These are phyloP conservation scores for Aspergillus sclerotiicarbonarius DNA, from an alignment of 495 filamentous ascomycete genomes.

Conservation along the genomic window DNA sequence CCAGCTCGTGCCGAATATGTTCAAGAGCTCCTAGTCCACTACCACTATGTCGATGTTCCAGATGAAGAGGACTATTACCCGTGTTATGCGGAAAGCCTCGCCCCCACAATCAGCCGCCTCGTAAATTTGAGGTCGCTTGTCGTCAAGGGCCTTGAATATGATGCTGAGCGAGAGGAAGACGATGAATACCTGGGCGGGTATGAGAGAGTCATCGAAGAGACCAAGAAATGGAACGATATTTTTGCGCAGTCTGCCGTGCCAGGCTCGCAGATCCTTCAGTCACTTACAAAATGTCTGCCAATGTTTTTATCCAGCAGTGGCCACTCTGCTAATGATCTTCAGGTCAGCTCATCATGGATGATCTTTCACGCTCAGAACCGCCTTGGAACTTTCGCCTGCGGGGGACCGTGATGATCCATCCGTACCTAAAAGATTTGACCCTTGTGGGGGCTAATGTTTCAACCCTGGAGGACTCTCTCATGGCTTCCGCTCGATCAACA, in stretches of 20 bases:
- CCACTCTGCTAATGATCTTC: not conserved
- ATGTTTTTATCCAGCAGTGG: not conserved
- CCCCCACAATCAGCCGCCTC: constrained; percentile 2
- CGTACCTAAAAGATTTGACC: constrained; percentile 1
- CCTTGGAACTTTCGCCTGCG: not conserved
- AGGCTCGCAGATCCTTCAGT: not conserved
- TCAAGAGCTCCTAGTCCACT: constrained; percentile 8
- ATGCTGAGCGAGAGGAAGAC: not conserved
- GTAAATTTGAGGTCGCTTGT: not conserved
- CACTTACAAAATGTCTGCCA: constrained; percentile 1
- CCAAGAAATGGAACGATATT: not conserved
- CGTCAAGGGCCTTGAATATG: constrained; percentile 10
- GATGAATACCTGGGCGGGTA: not conserved
- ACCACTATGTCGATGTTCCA: constrained; percentile 7
- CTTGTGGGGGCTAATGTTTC: constrained; percentile 1
- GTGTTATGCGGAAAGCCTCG: not conserved
- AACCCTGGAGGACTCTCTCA: not conserved
- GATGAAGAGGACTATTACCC: constrained; percentile 6
- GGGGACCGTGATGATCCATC: constrained; percentile 4
- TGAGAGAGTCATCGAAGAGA: not conserved
- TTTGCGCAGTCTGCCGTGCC: not conserved
- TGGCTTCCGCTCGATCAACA: constrained; percentile 1
- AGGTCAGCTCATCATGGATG: constrained; percentile 1
- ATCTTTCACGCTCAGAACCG: not conserved
- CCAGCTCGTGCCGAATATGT: not conserved